phyloP scores from a whole-genome alignment of 2,329 filamentous ascomycete species.

The Rosellinia necatrix region DNA sequence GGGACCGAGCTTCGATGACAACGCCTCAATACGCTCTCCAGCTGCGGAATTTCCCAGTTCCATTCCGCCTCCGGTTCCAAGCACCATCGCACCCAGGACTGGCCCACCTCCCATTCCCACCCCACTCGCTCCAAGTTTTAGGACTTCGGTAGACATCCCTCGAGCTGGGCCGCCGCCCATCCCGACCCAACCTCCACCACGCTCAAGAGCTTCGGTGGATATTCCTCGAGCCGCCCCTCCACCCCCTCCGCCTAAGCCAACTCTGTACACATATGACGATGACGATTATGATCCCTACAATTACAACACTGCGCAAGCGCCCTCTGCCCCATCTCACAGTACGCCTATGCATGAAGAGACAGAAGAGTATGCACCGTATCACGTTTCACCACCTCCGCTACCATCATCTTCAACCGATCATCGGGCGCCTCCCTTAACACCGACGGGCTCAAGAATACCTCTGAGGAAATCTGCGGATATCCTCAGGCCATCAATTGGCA shows the following conservation, averaged over 20 bases:
- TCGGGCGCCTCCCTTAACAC: slow-evolving; percentile 49
- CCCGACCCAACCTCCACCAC: slow-evolving; percentile 20
- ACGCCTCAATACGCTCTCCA: slow-evolving; percentile 63
- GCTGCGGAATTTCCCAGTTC: slow-evolving; percentile 49
- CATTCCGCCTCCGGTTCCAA: slow-evolving; percentile 61
- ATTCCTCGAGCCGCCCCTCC: slow-evolving; percentile 27
- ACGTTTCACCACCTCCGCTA: slow-evolving; percentile 48
- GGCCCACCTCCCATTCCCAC: slow-evolving; percentile 68
- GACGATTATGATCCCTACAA: slow-evolving; percentile 75
- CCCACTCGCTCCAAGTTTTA: slow-evolving; percentile 56
- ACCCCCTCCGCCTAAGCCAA: slow-evolving; percentile 23
- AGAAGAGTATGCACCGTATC: slow-evolving; percentile 52
- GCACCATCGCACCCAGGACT: slow-evolving; percentile 58
- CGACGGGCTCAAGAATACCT: slow-evolving; percentile 45
- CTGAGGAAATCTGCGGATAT: slow-evolving; percentile 69
- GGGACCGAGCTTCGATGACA: slow-evolving; percentile 77
- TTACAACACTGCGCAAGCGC: slow-evolving; percentile 48
- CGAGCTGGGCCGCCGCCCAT: slow-evolving; percentile 51
- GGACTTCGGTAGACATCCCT: slow-evolving; percentile 72
- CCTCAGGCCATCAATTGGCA: slow-evolving; percentile 53
- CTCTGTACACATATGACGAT: slow-evolving; percentile 49
- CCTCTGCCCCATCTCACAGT: slow-evolving; percentile 40
- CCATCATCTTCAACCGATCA: slow-evolving; percentile 52
- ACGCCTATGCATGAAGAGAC: slow-evolving; percentile 52
- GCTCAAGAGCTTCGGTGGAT: slow-evolving; percentile 23